Conservation (phyloP, 1,139 yeast species). For the Geotrichum cucujoidarum region DNA sequence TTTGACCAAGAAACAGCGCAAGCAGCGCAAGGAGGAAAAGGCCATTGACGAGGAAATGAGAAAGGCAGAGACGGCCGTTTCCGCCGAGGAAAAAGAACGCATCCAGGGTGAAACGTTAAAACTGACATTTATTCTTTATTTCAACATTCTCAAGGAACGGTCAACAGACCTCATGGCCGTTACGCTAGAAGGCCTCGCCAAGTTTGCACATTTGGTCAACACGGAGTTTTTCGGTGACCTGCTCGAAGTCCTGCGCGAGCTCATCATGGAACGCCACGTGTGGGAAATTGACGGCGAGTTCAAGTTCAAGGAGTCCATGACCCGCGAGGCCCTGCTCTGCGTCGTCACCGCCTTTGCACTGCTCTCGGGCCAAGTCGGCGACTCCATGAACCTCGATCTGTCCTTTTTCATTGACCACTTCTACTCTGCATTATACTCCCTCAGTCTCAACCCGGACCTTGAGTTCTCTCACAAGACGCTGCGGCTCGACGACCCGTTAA, state of each 20-base stretch:
- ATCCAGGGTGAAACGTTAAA: conserved; percentile 82
- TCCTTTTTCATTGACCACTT: conserved; percentile 65
- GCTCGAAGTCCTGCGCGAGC: conserved; percentile 79
- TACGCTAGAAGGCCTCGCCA: conserved; percentile 85
- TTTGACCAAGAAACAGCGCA: conserved; percentile 79
- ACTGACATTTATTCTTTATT: conserved; percentile 62
- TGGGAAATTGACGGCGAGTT: conserved; percentile 39
- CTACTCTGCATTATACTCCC: conserved; percentile 58
- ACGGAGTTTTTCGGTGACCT: conserved; percentile 89
- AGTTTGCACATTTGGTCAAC: conserved; percentile 87
- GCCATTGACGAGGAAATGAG: conserved; percentile 85
- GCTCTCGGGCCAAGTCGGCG: conserved; percentile 63
- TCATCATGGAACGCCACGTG: conserved; percentile 47
- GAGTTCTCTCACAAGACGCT: conserved; percentile 80
- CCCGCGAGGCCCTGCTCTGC: conserved; percentile 72
- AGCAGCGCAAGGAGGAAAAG: conserved; percentile 79
- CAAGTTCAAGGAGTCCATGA: conserved; percentile 39
- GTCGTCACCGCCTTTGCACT: conserved; percentile 87
- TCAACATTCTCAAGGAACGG: conserved; percentile 66
- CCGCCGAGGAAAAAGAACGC: conserved; percentile 79
- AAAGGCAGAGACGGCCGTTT: conserved; percentile 79
- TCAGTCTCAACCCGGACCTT: conserved; percentile 74
- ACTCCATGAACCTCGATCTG: conserved; percentile 39
- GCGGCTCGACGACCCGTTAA: conserved; percentile 71
- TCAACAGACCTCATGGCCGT: conserved; percentile 72